A percentile compares a stretch with the other conserved stretches of the same genome.
Conservation (phyloP, 805 yeast genomes). For the Metschnikowia chrysomelidarum region DNA sequence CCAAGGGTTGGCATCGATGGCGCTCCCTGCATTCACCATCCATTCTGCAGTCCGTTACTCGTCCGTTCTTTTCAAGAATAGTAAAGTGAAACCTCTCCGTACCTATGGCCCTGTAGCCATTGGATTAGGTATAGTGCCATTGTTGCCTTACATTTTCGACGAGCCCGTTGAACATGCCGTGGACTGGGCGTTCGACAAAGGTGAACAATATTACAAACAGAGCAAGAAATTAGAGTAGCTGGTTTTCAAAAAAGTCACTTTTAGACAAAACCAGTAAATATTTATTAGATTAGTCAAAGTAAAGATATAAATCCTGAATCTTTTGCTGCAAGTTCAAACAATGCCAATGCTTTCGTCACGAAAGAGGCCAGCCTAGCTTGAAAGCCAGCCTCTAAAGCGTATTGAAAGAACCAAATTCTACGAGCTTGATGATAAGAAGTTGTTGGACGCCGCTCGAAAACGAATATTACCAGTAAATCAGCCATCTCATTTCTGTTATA, state of each 20-base stretch:
- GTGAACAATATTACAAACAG: slow-evolving; percentile 24
- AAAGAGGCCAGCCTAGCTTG: no score
- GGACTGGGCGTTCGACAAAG: slow-evolving; percentile 58
- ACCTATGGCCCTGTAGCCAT: slow-evolving; percentile 76
- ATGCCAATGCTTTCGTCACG: no score
- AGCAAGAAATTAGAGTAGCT: slow-evolving; percentile 8
- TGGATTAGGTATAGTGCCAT: slow-evolving; percentile 75
- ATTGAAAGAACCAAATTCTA: no score
- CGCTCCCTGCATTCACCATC: slow-evolving; percentile 81
- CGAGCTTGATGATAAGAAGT: no score
- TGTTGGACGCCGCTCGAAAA: no score
- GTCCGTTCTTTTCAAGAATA: slow-evolving; percentile 57
- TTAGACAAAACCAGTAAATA: no score
- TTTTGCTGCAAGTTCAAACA: no score
- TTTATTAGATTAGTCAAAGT: not conserved
- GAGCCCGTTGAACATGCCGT: slow-evolving; percentile 76
- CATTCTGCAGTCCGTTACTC: slow-evolving; percentile 74
- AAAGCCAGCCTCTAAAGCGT: no score
- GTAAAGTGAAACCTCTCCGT: slow-evolving; percentile 45
- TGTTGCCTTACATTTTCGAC: slow-evolving; percentile 74
- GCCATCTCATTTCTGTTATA: no score
- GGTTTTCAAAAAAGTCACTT: no score
- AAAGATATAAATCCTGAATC: no score
- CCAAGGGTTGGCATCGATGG: slow-evolving; percentile 83
- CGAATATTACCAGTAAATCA: no score